Percentiles rank a stretch among this genome's conserved stretches.
These are phyloP conservation scores for Suillus placidus DNA, from an alignment of 768 basidiomycete genomes.

Conservation along the genomic window DNA sequence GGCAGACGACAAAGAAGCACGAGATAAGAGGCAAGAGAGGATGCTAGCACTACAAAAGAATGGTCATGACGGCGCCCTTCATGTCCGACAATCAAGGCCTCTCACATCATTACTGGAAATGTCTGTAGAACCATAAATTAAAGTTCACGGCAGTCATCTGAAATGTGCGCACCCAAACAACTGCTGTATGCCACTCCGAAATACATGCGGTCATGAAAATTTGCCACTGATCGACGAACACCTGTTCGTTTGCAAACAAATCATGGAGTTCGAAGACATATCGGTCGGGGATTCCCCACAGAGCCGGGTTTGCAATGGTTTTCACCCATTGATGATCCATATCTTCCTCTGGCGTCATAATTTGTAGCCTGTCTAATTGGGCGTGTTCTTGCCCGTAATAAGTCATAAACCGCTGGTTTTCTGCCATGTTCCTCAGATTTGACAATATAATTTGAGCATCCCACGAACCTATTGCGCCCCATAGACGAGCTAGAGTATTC, in stretches of 20 bases:
- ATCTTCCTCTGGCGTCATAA: constrained; percentile 45
- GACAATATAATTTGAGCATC: not conserved
- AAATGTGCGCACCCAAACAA: constrained; percentile 41
- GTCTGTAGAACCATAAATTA: constrained; percentile 23
- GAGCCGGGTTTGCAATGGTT: constrained; percentile 38
- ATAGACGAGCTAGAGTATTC: constrained; percentile 45
- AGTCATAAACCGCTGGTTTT: constrained; percentile 51
- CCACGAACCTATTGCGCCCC: constrained; percentile 49
- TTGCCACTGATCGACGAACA: constrained; percentile 59
- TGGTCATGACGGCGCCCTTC: constrained; percentile 25
- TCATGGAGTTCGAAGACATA: constrained; percentile 47
- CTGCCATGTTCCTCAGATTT: constrained; percentile 32
- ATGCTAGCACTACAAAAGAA: constrained; percentile 41
- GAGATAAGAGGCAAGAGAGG: constrained; percentile 34
- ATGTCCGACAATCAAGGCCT: constrained; percentile 20
- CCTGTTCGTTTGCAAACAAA: constrained; percentile 56
- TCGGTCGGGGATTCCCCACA: constrained; percentile 49
- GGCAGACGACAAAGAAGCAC: constrained; percentile 26
- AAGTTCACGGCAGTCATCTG: not conserved
- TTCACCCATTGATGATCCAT: constrained; percentile 40
- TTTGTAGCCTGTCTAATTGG: constrained; percentile 55
- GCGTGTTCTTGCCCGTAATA: constrained; percentile 59
- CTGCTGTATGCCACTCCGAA: constrained; percentile 51
- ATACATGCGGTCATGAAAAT: constrained; percentile 46
- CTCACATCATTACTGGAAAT: constrained; percentile 32